Conservation (phyloP, 2,329 filamentous ascomycete species). For the Moelleriella libera region DNA sequence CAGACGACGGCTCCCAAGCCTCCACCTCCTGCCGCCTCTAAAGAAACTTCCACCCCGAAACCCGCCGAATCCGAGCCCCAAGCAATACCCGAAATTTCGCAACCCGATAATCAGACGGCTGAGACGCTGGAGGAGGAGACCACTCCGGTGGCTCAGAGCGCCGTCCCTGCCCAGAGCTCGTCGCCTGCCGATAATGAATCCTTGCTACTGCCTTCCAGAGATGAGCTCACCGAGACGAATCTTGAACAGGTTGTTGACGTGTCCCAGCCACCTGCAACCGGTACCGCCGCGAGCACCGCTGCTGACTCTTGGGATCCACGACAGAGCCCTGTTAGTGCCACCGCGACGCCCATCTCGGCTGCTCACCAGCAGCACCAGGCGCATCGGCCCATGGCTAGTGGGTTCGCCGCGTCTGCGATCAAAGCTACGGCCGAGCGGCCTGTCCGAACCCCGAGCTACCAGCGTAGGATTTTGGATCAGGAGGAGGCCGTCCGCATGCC, state of each 20-base stretch:
- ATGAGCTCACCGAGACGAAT: constrained; percentile 81
- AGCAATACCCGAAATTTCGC: constrained; percentile 17
- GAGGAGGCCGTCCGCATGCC: constrained; percentile 98
- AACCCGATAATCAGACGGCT: constrained; percentile 19
- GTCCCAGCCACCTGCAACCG: constrained; percentile 62
- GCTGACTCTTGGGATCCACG: constrained; percentile 74
- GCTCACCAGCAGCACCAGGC: constrained; percentile 47
- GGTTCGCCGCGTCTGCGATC: constrained; percentile 66
- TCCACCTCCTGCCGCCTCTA: constrained; percentile 18
- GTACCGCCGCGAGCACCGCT: constrained; percentile 76
- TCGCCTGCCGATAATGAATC: constrained; percentile 32
- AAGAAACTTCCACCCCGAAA: constrained; percentile 19
- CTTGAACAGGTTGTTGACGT: constrained; percentile 79
- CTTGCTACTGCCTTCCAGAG: constrained; percentile 55
- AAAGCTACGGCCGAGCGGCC: constrained; percentile 57
- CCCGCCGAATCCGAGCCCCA: constrained; percentile 23
- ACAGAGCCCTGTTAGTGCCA: constrained; percentile 41
- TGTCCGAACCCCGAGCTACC: constrained; percentile 62
- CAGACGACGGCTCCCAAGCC: constrained; percentile 44
- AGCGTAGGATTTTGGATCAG: constrained; percentile 73
- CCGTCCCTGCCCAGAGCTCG: constrained; percentile 9
- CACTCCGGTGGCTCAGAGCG: constrained; percentile 19
- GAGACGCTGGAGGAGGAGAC: constrained; percentile 20
- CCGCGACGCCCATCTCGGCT: constrained; percentile 51
- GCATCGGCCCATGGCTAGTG: constrained; percentile 40